Conservation (phyloP, 768 basidiomycete genomes). For the Amanita muscaria region DNA sequence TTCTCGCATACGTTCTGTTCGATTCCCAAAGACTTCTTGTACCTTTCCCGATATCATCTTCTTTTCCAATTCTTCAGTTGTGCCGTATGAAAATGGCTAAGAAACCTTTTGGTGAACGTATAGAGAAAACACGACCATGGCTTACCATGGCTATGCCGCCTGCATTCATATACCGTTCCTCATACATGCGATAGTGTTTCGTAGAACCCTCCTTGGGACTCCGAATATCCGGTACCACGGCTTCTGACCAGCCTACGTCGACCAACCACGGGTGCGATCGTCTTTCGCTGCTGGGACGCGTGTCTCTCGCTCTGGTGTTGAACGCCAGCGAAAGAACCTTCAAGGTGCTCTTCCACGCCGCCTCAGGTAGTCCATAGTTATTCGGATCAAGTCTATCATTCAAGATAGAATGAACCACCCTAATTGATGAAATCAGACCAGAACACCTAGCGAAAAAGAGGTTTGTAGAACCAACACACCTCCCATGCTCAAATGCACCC, state of each 20-base stretch:
- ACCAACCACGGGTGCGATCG: slow-evolving; percentile 18
- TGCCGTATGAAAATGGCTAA: slow-evolving; percentile 24
- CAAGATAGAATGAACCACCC: slow-evolving; percentile 17
- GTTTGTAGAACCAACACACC: slow-evolving; percentile 19
- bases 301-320: slow-evolving; percentile 19
- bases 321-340: slow-evolving; percentile 21
- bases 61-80: slow-evolving; percentile 14
- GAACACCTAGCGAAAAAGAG: neutral
- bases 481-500: slow-evolving; percentile 39
- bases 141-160: slow-evolving; percentile 10
- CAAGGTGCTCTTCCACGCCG: slow-evolving; percentile 15
- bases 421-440: slow-evolving; percentile 3
- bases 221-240: slow-evolving; percentile 15
- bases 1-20: slow-evolving; percentile 1
- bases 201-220: slow-evolving; percentile 13
- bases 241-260: slow-evolving; percentile 31
- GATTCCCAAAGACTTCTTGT: slow-evolving; percentile 18
- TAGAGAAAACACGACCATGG: neutral
- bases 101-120: neutral
- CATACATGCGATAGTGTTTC: slow-evolving; percentile 16
- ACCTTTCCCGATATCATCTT: slow-evolving; percentile 11
- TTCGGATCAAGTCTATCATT: slow-evolving; percentile 12
- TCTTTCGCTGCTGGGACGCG: slow-evolving; percentile 14
- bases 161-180: slow-evolving; percentile 15
- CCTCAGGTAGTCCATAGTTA: slow-evolving; percentile 15